Evolutionary conservation across 495 filamentous ascomycete species (phyloP).

Genomic region (Penicillium verhagenii): DNA sequence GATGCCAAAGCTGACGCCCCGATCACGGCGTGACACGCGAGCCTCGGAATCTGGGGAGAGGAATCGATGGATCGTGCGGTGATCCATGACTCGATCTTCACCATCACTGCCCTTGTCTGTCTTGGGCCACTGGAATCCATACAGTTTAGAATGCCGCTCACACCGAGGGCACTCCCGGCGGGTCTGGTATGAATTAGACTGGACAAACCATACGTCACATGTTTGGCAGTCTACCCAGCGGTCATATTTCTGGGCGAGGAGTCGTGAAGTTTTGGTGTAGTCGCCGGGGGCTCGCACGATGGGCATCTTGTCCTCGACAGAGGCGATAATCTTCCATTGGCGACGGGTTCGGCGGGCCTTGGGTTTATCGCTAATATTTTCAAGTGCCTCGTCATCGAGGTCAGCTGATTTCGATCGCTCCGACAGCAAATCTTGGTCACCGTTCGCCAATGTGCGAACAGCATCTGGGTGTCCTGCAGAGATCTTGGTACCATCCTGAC

Average conservation of each 20-base stretch:
- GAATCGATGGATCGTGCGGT: constrained; percentile 69
- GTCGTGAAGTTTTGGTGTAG: constrained; percentile 68
- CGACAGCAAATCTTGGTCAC: too few species aligned
- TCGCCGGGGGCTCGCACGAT: constrained; percentile 65
- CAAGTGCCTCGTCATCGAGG: constrained; percentile 28
- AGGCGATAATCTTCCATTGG: constrained; percentile 36
- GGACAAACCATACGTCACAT: constrained; percentile 78
- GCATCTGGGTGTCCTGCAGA: constrained; percentile 12
- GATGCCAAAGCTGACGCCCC: constrained; percentile 38
- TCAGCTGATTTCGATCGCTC: constrained; percentile 19
- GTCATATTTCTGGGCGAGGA: constrained; percentile 70
- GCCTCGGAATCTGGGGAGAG: constrained; percentile 64
- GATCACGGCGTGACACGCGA: constrained; percentile 48
- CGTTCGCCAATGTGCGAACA: too few species aligned
- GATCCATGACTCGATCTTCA: constrained; percentile 74
- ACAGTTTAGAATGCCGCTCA: constrained; percentile 92
- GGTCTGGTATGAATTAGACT: constrained; percentile 82
- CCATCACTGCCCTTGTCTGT: constrained; percentile 80
- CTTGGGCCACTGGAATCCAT: constrained; percentile 94
- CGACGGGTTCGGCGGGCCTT: constrained; percentile 22
- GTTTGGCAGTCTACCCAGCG: constrained; percentile 86
- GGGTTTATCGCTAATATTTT: constrained; percentile 12
- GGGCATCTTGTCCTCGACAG: constrained; percentile 43
- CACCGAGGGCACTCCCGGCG: constrained; percentile 84
- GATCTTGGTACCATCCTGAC: background rate